Evolutionary conservation across 495 filamentous ascomycete genomes (phyloP).

Genomic region (Hypoxylon intermedium): DNA sequence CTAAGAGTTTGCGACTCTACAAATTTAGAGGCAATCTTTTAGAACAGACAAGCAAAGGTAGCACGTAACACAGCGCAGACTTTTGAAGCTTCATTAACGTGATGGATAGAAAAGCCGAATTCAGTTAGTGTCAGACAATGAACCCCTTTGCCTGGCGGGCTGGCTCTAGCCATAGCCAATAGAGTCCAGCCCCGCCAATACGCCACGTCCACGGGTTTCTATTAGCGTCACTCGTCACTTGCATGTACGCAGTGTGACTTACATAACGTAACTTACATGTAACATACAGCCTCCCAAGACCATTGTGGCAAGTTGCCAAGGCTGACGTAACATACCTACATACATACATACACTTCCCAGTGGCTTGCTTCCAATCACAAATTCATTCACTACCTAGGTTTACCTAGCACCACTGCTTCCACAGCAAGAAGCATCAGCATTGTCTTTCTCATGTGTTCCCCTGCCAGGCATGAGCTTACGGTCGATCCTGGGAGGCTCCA

Average conservation of each 20-base stretch:
- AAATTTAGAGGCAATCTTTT: constrained; percentile 1
- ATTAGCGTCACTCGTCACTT: neutral
- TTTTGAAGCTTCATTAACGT: constrained; percentile 30
- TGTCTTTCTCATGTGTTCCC: constrained; percentile 16
- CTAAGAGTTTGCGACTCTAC: constrained; percentile 4
- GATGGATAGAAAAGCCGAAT: constrained; percentile 32
- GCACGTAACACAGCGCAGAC: constrained; percentile 11
- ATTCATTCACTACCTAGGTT: neutral
- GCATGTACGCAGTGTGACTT: too few species aligned
- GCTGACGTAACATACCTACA: too few species aligned
- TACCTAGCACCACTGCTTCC: neutral
- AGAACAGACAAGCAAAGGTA: neutral
- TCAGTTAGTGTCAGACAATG: constrained; percentile 3
- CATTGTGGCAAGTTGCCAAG: too few species aligned
- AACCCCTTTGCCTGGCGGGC: neutral
- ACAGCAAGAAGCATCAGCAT: too few species aligned
- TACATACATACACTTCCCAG: too few species aligned
- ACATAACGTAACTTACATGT: too few species aligned
- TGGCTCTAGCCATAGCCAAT: neutral
- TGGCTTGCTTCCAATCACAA: too few species aligned
- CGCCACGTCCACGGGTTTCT: neutral
- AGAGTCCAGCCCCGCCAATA: neutral
- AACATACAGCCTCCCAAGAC: too few species aligned
- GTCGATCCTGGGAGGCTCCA: constrained; percentile 46
- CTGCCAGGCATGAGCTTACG: constrained; percentile 40